Evolutionary conservation across 2,329 filamentous ascomycete genomes (phyloP), one percentile per base, ranked within the genome.

Genomic region (Alternaria solani): DNA sequence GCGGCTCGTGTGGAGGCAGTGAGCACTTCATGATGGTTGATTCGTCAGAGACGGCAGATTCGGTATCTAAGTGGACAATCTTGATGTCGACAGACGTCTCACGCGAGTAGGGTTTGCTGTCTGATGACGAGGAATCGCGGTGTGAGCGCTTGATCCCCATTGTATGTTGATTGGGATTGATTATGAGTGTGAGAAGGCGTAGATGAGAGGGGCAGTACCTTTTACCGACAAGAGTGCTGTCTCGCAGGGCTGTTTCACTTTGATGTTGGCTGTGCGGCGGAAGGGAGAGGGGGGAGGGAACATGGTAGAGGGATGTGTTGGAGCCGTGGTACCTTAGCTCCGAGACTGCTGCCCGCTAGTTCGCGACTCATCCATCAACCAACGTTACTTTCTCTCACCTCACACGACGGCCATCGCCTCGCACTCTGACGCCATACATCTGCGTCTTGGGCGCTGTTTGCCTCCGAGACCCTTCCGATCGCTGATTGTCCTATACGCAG

Each of bases 1-100:
- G 73, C 2, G 88, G 83, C 55, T 90, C 85, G 79, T 97, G 94
- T 47, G 92, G 92, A 54, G 94, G 92, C 23, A 98, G 83, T 20
- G 87, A 88, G 81, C 94, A 98, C 79, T 84, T 87, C 87, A 97
- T 96, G 59, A 86, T 80, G 60, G 81, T 72, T 44, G 79, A 61
- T 12, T 70, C 57, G 42, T 64, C 62, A 49, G 64, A 76, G 47
- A 69, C 41, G 44, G 65, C 65, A 20, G 65, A 64, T 18, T 69
- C 59, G 25, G 72, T 67, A 53, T 91, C 89, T 62, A 92, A 80
- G 67, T 89, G 87, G 62, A 80, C 74, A 60, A 82, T 80, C 65
- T 84, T 84, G 61, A 76, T 66, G 44, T 74, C 66, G 64, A 64
- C 65, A 23, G 72, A 69, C 23, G 62, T 64, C 51, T 69, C 67